These are phyloP conservation scores for Penicillium sp. DNA, from an alignment of 2,329 filamentous ascomycete genomes.

Conservation along the genomic window DNA sequence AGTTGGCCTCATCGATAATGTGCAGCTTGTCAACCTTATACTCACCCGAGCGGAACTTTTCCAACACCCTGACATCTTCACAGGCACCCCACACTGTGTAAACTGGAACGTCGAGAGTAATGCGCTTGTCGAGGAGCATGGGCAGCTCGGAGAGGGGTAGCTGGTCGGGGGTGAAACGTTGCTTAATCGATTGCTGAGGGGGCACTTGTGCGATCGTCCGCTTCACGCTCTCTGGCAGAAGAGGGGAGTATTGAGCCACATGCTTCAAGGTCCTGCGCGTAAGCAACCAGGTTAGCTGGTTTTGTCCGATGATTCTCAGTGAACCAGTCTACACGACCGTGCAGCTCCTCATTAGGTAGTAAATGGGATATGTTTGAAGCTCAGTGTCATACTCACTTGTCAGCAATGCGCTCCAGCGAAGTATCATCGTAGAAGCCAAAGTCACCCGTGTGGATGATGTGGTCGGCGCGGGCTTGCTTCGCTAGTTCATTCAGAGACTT, in stretches of 20 bases:
- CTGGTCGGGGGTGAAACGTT: conserved; percentile 74
- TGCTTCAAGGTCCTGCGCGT: conserved; percentile 81
- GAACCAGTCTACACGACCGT: conserved; percentile 2
- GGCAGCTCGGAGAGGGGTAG: conserved; percentile 90
- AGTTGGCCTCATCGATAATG: conserved; percentile 97
- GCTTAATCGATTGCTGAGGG: conserved; percentile 69
- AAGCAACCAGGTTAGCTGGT: conserved; percentile 20
- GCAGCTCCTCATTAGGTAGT: conserved; percentile 10
- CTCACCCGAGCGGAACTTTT: conserved; percentile 95
- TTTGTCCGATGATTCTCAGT: conserved; percentile 1
- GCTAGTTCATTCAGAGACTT: conserved; percentile 94
- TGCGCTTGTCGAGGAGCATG: conserved; percentile 78
- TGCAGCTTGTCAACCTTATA: conserved; percentile 97
- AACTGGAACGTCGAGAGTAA: conserved; percentile 91
- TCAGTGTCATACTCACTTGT: conserved; percentile 68
- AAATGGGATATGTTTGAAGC: conserved; percentile 5
- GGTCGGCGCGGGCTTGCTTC: conserved; percentile 88
- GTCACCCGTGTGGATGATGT: conserved; percentile 98
- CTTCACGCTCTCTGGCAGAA: conserved; percentile 75
- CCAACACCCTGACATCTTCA: conserved; percentile 93
- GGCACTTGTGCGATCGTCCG: conserved; percentile 65
- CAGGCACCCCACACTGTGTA: conserved; percentile 99
- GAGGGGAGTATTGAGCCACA: conserved; percentile 95
- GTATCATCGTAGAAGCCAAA: conserved; percentile 98
- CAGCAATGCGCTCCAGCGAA: conserved; percentile 92